Evolutionary conservation across 179 eudicot genomes (phyloP), one percentile per base, ranked within the genome.

Genomic region (Sideroxylon spinosum): DNA sequence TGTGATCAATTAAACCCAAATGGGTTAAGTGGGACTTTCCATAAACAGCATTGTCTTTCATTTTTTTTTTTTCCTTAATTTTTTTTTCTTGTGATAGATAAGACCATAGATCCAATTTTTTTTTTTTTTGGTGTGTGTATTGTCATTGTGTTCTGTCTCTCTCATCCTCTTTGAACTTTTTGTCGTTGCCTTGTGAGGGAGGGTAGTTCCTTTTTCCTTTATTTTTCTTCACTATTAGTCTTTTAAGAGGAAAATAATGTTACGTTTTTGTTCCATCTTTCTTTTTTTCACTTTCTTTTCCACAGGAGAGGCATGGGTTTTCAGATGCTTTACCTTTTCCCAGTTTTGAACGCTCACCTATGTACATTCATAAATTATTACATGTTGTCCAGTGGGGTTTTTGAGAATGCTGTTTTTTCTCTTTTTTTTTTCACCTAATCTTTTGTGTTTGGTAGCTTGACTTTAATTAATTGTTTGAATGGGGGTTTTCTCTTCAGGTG

Each of bases 401-500:
- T n/a, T n/a, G n/a, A n/a, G n/a, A n/a, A n/a, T n/a, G 3, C n/a
- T 68, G 6, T 44, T 44, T 3, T 7, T 13, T 14, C 3, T 4
- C 3, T 46, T 44, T 16, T 26, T 48, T 13, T 23, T 26, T 52
- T 13, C 6, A 25, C 25, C 7, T 63, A 9, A 23, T 23, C 13
- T 22, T 3, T 44, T 46, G 20, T 16, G 17, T 28, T 14, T 16
- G 56, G 16, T 9, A 14, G 56, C 14, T 52, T 52, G 56, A 52
- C 12, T 56, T 75, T 9, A 7, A 1, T 14, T 70, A 20, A 69
- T 5, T 65, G 0, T 71, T 12, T 73, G 37, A 20, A 26, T 20
- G 20, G 6, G 12, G 22, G 12, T 5, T 61, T n/a, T 23, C 57
- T 7, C 14, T 77, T 70, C 78, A 94, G 98, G 97, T 94, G 83